Base-by-base conservation (phyloP, 2,329 filamentous ascomycete species). In the Fusarium lateritium region DNA sequence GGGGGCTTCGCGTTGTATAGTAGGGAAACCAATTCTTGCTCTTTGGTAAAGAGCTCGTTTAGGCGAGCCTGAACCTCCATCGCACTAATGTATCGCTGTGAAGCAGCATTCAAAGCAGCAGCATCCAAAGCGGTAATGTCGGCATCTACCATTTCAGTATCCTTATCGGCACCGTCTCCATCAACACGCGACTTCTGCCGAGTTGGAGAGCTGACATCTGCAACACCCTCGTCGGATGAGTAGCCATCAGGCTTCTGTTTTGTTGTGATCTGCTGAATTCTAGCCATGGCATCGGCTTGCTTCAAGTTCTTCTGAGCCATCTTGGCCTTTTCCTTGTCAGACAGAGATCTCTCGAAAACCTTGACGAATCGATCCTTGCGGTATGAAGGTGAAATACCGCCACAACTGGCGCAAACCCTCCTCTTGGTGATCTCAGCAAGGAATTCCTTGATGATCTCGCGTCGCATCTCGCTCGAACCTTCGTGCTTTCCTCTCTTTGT, bases 361-460 rank as follows among this genome's bases (percentile, higher is more conserved):
- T 98, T 99, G 76, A 94, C 92, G 74, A 90, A 96, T 43, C 92
- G 88, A 75, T 99, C 95, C 78, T 97, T 98, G 73, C 95, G 90
- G 80, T 93, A 98, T 3, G 85, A 84, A 13, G 94, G 94, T 15
- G 92, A 94, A 65, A 96, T 88, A 28, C 92, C 92, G 50, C 83
- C 81, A 71, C 88, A 91, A 56, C 81, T 85, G 45, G 83, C 84
- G 80, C 96, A 99, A 74, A 87, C 88, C 73, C 90, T 91, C 46
- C 86, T 85, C 72, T 86, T 88, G 47, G 87, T 88, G 56, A 98
- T 91, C 28, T 90, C 88, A 54, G 87, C 87, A 63, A 97, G 85
- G 71, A 99, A 97, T 17, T 93, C 90, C 77, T 94, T 93, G 72
- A 98, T 87, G 44, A 97, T 83, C 40, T 86, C 85, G 63, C 92